Evolutionary conservation across 768 basidiomycete genomes (phyloP), one percentile per base, ranked within the genome.

Genomic region (Phaeotremella skinneri): DNA sequence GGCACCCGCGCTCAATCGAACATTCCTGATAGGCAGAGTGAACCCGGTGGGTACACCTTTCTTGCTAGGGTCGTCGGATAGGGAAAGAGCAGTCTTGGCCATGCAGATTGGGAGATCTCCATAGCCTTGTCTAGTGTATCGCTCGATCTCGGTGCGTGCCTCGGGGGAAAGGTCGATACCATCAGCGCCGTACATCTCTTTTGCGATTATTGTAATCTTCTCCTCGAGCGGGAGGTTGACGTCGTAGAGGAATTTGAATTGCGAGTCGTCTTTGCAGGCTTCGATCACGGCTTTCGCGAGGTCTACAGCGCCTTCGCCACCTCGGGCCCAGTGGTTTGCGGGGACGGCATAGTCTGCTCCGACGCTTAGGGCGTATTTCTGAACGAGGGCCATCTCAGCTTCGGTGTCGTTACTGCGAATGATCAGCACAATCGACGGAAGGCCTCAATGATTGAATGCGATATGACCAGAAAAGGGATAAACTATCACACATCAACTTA

Each of bases 51-150:
- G 92, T 0, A 88, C 91, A 66, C 87, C 87, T 81, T 97, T 97
- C 61, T 89, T 82, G 66, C 86, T 85, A 5, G 92, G 87, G 70
- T 99, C 88, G 74, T 94, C 91, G 25, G 91, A 94, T 81, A 99
- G 92, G 20, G 92, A 96, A 68, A 97, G 91, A 63, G 96, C 94
- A 4, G 94, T 98, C 82, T 96, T 94, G 49, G 91, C 91, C 90
- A 93, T 90, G 79, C 91, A 94, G 75, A 94, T 91, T 87, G 66
- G 54, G 49, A 71, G 61, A 49, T 64, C 65, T n/a, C 60, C 66
- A 56, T 72, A 74, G 49, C 93, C 93, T 79, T 97, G 94, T 52
- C 83, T 84, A 58, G 91, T 91, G 79, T 97, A 99, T 1, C 86
- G 88, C 53, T 90, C 90, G 42, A 97, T 80, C 77, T 97, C 94